Base-by-base conservation (phyloP, 208 protist genomes). In the Trypanosoma boissoni region DNA sequence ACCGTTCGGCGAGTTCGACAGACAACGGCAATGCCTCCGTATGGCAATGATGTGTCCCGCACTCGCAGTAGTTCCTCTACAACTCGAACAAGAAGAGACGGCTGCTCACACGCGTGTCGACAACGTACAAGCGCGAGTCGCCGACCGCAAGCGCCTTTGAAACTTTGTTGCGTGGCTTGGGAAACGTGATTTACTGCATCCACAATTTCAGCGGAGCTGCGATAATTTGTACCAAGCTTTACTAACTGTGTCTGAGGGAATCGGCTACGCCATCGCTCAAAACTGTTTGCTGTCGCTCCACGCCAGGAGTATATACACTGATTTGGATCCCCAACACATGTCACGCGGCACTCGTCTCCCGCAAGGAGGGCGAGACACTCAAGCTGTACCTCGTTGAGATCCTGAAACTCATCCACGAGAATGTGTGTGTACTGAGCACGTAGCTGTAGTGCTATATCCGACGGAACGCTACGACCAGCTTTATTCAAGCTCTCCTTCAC, bases 291-390 rank as follows among this genome's bases (percentile, higher is more conserved):
- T 50, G 88, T 65, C 29, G 88, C 88, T 14, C 88, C 88, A n/a
- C 88, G 71, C 81, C 82, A 95, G 24, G 69, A 69, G 74, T 95
- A 95, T 69, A 95, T 95, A 72, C 85, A 91, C 64, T 95, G 88
- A 52, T 92, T 86, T 0, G 88, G 88, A 60, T 95, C 85, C 0
- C 88, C 88, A 3, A 95, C 86, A 39, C 88, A 95, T 21, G 88
- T 91, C 49, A 92, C 88, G 9, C 81, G 85, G 36, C 85, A 92
- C 23, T 43, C 76, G 23, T 91, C 81, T 5, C 85, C 88, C 1
- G 83, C 88, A 27, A 95, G 68, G 24, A 87, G 76, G 1, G 85
- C 83, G 9, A 92, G 63, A 51, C 91, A 79, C 58, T 95, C 85
- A 27, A 92, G 64, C 68, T 95, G 88, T 16, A 95, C 72, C 48